Evolutionary conservation across 139 green algal species (phyloP).

Genomic region (Volvox reticuliferus): DNA sequence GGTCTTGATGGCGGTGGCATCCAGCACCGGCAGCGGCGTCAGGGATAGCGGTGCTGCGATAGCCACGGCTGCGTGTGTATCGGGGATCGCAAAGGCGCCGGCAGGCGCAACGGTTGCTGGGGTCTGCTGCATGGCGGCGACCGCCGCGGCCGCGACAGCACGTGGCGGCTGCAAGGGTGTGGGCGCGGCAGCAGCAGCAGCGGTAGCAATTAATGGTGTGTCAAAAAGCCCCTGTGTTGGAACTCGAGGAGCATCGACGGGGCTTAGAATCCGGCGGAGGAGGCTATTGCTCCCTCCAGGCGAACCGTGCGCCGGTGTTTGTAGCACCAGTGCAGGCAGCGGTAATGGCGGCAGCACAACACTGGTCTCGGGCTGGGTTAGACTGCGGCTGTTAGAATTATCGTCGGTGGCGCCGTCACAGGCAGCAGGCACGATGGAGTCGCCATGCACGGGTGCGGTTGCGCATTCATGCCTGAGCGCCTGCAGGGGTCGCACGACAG

Average conservation of each 20-base stretch:
- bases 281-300: not conserved
- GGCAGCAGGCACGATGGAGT: not conserved
- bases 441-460: not conserved
- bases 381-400: not conserved
- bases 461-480: not conserved
- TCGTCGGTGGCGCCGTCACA: not conserved
- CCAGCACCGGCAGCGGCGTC: not conserved
- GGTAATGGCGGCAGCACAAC: not conserved
- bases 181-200: not conserved
- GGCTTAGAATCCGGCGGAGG: not conserved
- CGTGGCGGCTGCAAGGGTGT: not conserved
- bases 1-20: not conserved
- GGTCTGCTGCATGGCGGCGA: not conserved
- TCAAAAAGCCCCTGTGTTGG: not conserved
- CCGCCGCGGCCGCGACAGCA: not conserved
- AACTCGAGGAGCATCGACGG: not conserved
- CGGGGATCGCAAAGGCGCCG: not conserved
- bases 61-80: not conserved
- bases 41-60: conserved; percentile 13
- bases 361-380: not conserved
- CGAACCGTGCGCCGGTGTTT: not conserved
- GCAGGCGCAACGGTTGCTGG: not conserved
- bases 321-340: not conserved
- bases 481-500: not conserved
- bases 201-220: not conserved